Conservation (phyloP, 2,329 filamentous ascomycete genomes). For the Pseudocercospora ulei region DNA sequence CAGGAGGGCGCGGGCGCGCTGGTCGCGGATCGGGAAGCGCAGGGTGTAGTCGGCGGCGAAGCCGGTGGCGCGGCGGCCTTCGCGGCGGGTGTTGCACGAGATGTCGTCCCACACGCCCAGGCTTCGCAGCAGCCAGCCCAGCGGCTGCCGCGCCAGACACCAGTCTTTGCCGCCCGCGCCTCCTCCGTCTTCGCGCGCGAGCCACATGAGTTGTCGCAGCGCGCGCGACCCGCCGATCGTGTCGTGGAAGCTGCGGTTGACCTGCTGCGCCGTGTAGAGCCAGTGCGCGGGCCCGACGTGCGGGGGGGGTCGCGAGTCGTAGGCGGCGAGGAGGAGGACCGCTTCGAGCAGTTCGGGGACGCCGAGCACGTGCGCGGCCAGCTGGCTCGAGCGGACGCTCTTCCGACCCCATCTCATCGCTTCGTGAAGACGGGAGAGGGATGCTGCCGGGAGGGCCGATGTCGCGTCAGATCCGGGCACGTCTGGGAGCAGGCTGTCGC, state of each 20-base stretch:
- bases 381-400: slow-evolving; percentile 2
- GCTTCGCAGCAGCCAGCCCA: slow-evolving; percentile 1
- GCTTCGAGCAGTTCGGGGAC: slow-evolving; percentile 6
- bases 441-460: too few relatives aligned
- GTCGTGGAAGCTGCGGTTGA: not conserved
- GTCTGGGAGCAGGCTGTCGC: too few relatives aligned
- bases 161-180: not conserved
- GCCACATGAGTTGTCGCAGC: slow-evolving; percentile 5
- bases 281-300: not conserved
- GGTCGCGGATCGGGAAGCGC: not conserved
- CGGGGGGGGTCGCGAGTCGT: not conserved
- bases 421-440: slow-evolving; percentile 1
- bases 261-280: not conserved
- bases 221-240: slow-evolving; percentile 4
- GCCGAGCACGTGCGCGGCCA: not conserved
- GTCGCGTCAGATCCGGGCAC: too few relatives aligned
- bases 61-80: not conserved
- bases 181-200: not conserved
- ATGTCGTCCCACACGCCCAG: not conserved
- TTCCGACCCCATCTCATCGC: not conserved
- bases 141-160: not conserved
- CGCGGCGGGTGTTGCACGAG: not conserved
- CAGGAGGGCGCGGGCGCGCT: not conserved
- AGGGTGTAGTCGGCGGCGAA: slow-evolving; percentile 4
- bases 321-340: slow-evolving; percentile 1